These are phyloP conservation scores for Stemphylium beticola DNA, from an alignment of 2,329 filamentous ascomycete genomes.

Conservation along the genomic window DNA sequence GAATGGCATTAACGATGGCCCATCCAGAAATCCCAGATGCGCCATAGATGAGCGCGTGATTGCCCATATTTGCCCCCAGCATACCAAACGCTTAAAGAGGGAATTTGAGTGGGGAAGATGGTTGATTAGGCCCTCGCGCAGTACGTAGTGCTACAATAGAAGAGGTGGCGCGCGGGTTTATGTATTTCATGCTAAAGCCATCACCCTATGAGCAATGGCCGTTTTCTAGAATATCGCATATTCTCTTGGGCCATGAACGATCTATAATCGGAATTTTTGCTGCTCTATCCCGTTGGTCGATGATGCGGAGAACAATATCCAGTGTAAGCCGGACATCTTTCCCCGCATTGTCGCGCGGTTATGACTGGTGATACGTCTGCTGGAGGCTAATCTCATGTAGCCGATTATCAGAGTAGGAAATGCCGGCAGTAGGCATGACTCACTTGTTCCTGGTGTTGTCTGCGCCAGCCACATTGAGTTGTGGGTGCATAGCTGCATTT, in stretches of 20 bases:
- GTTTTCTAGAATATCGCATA: background rate
- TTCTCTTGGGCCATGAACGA: background rate
- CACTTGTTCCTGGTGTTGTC: no score
- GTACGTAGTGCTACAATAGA: background rate
- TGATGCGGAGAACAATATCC: conserved; percentile 39
- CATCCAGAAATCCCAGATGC: conserved; percentile 59
- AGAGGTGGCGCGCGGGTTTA: background rate
- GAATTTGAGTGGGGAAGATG: background rate
- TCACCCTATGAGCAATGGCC: background rate
- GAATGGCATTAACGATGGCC: conserved; percentile 57
- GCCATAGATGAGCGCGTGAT: conserved; percentile 49
- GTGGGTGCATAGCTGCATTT: no score
- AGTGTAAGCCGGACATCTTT: conserved; percentile 16
- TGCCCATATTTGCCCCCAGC: conserved; percentile 24
- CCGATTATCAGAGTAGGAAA: no score
- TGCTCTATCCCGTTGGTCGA: background rate
- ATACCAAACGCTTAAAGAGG: background rate
- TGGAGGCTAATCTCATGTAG: no score
- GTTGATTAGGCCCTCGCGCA: background rate
- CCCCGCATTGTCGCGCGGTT: conserved; percentile 27
- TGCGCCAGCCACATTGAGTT: no score
- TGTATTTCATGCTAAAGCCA: background rate
- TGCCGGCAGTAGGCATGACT: no score
- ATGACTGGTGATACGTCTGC: conserved; percentile 30
- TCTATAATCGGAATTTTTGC: conserved; percentile 2